phyloP scores from a whole-genome alignment of 148 eudicot species.

The Rheum nobile region DNA sequence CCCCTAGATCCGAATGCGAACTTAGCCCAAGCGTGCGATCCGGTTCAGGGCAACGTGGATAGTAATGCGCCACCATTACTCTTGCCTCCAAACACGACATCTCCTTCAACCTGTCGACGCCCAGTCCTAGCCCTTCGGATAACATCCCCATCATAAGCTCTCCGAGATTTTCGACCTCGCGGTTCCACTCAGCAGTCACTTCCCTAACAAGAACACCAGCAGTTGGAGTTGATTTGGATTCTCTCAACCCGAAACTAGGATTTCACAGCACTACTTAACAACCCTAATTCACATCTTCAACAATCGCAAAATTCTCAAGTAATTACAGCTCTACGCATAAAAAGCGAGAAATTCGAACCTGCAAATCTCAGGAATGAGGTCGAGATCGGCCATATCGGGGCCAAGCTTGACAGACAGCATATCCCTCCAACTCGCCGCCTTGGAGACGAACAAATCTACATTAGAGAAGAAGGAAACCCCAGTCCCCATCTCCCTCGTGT shows the following conservation, averaged over 20 bases:
- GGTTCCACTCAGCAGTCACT: constrained; percentile 24
- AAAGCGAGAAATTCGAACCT: constrained; percentile 5
- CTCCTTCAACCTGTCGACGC: constrained; percentile 7
- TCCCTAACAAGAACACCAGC: constrained; percentile 9
- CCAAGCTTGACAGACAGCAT: constrained; percentile 30
- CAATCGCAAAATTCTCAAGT: background rate
- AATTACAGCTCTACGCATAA: background rate
- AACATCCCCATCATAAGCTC: constrained; percentile 20
- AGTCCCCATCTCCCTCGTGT: constrained; percentile 17
- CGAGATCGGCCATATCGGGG: constrained; percentile 15
- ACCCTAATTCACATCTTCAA: too few species aligned
- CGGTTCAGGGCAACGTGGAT: constrained; percentile 42
- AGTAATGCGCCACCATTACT: constrained; percentile 18
- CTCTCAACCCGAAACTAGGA: background rate
- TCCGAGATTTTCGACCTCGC: constrained; percentile 20
- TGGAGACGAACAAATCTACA: constrained; percentile 38
- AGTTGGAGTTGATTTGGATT: background rate
- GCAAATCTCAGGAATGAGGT: constrained; percentile 22
- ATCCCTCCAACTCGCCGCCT: constrained; percentile 77
- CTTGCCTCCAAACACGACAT: constrained; percentile 2
- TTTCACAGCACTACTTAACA: too few species aligned
- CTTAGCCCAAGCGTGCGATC: constrained; percentile 27
- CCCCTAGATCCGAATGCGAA: constrained; percentile 33
- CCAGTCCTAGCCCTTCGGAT: constrained; percentile 29
- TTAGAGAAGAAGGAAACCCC: constrained; percentile 38